Evolutionary conservation across 2,329 filamentous ascomycete species (phyloP).

Genomic region (Bertia moriformis): DNA sequence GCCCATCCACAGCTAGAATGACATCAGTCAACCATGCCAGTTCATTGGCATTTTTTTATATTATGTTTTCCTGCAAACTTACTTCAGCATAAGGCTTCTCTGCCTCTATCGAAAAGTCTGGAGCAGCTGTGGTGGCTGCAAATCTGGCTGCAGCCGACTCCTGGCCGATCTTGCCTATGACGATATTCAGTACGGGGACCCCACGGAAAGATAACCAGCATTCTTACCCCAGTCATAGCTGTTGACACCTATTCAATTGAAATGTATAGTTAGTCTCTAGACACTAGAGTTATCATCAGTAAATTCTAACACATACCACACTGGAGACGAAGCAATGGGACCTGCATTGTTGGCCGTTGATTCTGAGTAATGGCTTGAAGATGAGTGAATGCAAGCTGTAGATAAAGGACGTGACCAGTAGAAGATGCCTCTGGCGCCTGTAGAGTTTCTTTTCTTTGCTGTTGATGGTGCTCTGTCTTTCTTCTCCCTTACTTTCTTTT

Average conservation of each 20-base stretch:
- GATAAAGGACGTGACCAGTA: no score
- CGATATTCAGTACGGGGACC: not conserved
- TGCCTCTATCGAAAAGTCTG: not conserved
- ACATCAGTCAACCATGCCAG: not conserved
- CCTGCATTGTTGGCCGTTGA: not conserved
- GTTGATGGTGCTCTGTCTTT: no score
- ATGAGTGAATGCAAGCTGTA: no score
- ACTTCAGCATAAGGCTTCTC: conserved; percentile 1
- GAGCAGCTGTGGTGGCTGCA: conserved; percentile 55
- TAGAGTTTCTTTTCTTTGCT: no score
- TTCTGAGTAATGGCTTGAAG: not conserved
- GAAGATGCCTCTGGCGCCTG: no score
- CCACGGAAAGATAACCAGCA: conserved; percentile 2
- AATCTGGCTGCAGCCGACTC: conserved; percentile 80
- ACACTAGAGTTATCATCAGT: not conserved
- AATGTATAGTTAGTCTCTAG: not conserved
- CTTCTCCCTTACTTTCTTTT: no score
- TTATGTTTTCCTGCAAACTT: no score
- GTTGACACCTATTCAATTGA: conserved; percentile 54
- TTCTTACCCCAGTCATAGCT: conserved; percentile 99
- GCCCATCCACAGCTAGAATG: conserved; percentile 97
- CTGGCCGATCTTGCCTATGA: conserved; percentile 30
- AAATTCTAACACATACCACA: conserved; percentile 25
- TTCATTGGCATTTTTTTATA: not conserved
- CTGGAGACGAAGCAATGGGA: conserved; percentile 57